Evolutionary conservation across 805 yeast species (phyloP).

Genomic region (Saccharomycopsis sp.): DNA sequence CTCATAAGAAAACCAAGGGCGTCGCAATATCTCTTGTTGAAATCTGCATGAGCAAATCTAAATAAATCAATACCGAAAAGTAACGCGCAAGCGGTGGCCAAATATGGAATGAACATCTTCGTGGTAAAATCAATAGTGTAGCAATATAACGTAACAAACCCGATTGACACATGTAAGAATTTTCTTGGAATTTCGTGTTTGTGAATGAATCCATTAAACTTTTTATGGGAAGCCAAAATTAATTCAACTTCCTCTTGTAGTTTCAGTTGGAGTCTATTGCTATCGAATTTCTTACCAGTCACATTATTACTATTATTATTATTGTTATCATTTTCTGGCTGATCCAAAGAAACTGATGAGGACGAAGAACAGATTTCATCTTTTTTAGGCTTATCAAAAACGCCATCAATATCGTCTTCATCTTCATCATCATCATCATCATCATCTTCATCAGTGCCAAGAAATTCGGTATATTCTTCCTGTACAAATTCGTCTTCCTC

Average conservation of each 20-base stretch:
- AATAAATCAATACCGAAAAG: slow-evolving; percentile 60
- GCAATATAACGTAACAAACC: slow-evolving; percentile 67
- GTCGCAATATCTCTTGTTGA: slow-evolving; percentile 62
- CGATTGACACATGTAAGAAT: slow-evolving; percentile 81
- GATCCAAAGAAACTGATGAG: slow-evolving; percentile 15
- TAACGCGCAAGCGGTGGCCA: slow-evolving; percentile 46
- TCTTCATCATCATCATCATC: slow-evolving; percentile 13
- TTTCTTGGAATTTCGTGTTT: slow-evolving; percentile 90
- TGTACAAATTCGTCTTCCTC: not conserved
- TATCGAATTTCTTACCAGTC: not conserved
- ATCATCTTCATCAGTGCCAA: slow-evolving; percentile 5
- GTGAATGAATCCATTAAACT: slow-evolving; percentile 48
- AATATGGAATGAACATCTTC: slow-evolving; percentile 50
- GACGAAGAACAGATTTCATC: slow-evolving; percentile 17
- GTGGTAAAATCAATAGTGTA: slow-evolving; percentile 58
- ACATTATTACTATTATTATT: slow-evolving; percentile 27
- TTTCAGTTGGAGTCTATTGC: slow-evolving; percentile 26
- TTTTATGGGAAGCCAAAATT: slow-evolving; percentile 33
- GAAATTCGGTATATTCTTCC: slow-evolving; percentile 7
- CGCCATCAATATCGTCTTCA: slow-evolving; percentile 5
- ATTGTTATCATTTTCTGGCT: slow-evolving; percentile 4
- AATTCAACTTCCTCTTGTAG: slow-evolving; percentile 5
- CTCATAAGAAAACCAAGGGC: slow-evolving; percentile 79
- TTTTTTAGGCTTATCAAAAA: slow-evolving; percentile 14
- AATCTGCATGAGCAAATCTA: slow-evolving; percentile 51